These are phyloP conservation scores for Roridomyces roridus DNA, from an alignment of 768 basidiomycete genomes.

Conservation along the genomic window DNA sequence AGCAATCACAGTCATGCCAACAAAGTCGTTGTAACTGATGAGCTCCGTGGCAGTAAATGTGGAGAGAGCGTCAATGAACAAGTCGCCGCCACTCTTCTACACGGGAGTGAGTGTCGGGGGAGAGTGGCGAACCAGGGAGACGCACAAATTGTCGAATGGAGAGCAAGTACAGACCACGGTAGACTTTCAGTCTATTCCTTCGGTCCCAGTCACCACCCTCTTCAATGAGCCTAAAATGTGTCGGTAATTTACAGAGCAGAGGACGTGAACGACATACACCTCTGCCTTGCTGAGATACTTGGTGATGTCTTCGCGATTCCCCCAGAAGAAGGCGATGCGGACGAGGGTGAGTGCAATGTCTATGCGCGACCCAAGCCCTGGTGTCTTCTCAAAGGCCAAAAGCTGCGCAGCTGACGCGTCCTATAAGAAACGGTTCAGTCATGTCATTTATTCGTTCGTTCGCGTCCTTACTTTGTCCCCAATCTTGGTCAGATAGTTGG, in stretches of 20 bases:
- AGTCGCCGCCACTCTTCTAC: slow-evolving; percentile 73
- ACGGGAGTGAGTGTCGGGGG: neutral
- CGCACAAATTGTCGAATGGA: slow-evolving; percentile 84
- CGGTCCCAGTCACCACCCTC: slow-evolving; percentile 99
- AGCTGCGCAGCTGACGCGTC: slow-evolving; percentile 85
- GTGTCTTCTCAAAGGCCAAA: slow-evolving; percentile 87
- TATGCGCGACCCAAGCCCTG: slow-evolving; percentile 91
- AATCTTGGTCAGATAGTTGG: slow-evolving; percentile 86
- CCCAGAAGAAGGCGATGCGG: slow-evolving; percentile 90
- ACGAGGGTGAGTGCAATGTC: slow-evolving; percentile 91
- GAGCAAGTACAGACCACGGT: slow-evolving; percentile 83
- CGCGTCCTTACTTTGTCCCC: slow-evolving; percentile 69
- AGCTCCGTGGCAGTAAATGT: slow-evolving; percentile 96
- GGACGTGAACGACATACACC: slow-evolving; percentile 55
- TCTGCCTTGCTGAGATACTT: slow-evolving; percentile 80
- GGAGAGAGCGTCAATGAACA: slow-evolving; percentile 89
- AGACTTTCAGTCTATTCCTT: slow-evolving; percentile 95
- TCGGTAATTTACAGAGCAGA: neutral
- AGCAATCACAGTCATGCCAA: slow-evolving; percentile 83
- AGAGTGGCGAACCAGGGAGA: neutral
- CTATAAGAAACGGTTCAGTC: slow-evolving; percentile 41
- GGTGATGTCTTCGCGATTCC: slow-evolving; percentile 74
- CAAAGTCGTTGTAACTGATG: slow-evolving; percentile 88
- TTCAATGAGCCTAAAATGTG: slow-evolving; percentile 74
- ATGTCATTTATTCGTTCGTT: neutral